Conservation (phyloP, 352 stramenopile species). For the Phytophthora meadii region DNA sequence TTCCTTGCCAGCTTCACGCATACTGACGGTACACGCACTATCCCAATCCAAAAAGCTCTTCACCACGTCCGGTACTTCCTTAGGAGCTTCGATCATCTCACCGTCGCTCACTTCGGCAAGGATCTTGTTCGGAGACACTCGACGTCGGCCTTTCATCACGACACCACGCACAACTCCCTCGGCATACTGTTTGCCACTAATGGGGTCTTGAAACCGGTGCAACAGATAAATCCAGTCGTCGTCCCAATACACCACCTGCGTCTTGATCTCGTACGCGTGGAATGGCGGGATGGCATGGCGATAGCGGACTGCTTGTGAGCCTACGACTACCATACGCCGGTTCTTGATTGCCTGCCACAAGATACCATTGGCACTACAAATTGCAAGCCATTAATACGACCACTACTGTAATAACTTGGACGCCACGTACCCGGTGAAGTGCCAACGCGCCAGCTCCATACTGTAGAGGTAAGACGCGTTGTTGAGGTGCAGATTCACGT, state of each 20-base stretch:
- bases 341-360: constrained; percentile 69
- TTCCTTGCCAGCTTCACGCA: constrained; percentile 29
- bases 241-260: constrained; percentile 61
- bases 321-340: constrained; percentile 64
- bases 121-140: constrained; percentile 29
- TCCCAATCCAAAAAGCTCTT: constrained; percentile 48
- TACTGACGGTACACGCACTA: constrained; percentile 32
- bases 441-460: constrained; percentile 89
- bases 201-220: constrained; percentile 64
- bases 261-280: constrained; percentile 67
- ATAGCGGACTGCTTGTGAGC: constrained; percentile 70
- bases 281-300: constrained; percentile 66
- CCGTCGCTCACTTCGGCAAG: constrained; percentile 31
- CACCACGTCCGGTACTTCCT: constrained; percentile 41
- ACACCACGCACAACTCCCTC: constrained; percentile 49
- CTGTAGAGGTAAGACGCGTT: constrained; percentile 85
- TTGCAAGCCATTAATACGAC: background rate
- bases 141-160: constrained; percentile 31
- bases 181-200: constrained; percentile 57
- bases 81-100: constrained; percentile 17
- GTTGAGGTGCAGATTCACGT: constrained; percentile 90
- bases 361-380: constrained; percentile 50
- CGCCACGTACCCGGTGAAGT: constrained; percentile 70
- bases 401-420: background rate
- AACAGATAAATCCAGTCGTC: constrained; percentile 71